Conservation (phyloP, 1,284 basidiomycete species). For the Heterobasidion annosum region DNA sequence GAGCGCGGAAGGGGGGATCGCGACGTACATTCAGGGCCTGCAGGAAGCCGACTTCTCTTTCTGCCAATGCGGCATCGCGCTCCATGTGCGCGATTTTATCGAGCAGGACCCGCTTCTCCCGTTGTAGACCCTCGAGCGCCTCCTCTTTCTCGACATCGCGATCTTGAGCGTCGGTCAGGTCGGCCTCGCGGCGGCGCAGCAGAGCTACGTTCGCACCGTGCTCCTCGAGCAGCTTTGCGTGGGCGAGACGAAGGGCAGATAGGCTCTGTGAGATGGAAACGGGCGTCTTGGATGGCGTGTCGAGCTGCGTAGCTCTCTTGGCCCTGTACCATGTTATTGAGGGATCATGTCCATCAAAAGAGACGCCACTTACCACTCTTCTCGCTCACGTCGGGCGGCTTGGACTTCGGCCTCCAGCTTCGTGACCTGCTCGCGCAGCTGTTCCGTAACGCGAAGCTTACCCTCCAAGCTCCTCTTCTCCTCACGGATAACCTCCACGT, state of each 20-base stretch:
- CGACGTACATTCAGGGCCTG: constrained; percentile 50
- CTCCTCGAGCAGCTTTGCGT: constrained; percentile 56
- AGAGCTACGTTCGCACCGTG: constrained; percentile 46
- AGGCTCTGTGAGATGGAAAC: constrained; percentile 45
- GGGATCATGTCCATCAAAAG: neutral
- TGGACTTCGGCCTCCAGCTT: constrained; percentile 56
- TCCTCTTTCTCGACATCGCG: constrained; percentile 26
- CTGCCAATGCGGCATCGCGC: constrained; percentile 34
- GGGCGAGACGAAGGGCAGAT: constrained; percentile 44
- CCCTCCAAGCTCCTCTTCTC: constrained; percentile 61
- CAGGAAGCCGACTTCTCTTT: constrained; percentile 54
- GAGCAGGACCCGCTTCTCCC: constrained; percentile 28
- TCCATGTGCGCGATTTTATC: constrained; percentile 37
- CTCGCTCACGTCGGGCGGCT: constrained; percentile 42
- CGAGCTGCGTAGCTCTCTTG: constrained; percentile 21
- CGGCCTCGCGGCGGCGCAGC: constrained; percentile 39
- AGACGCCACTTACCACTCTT: constrained; percentile 34
- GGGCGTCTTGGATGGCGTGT: constrained; percentile 35
- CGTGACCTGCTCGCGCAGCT: constrained; percentile 46
- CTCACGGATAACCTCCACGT: constrained; percentile 64
- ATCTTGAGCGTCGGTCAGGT: constrained; percentile 30
- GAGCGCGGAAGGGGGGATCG: neutral
- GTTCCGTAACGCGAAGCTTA: constrained; percentile 43
- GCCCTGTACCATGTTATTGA: constrained; percentile 23
- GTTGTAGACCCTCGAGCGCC: constrained; percentile 24